These are phyloP conservation scores for Juglanconis juglandina DNA, from an alignment of 2,329 filamentous ascomycete genomes.

Conservation along the genomic window DNA sequence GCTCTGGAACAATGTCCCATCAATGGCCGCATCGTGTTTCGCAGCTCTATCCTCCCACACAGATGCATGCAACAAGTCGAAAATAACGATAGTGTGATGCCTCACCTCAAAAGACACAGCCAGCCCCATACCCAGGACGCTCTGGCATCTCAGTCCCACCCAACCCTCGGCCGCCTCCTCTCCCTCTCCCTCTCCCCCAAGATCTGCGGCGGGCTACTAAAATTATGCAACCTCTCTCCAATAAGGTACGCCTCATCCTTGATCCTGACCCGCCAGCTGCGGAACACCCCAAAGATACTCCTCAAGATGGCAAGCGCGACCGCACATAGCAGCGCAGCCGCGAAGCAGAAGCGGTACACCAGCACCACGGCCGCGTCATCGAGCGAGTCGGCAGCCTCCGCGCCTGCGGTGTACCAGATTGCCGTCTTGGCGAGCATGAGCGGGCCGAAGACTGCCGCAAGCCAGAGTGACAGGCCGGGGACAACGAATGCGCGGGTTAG, in stretches of 20 bases:
- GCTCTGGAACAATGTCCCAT: neutral
- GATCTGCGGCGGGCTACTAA: slow-evolving; percentile 50
- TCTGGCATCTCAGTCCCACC: slow-evolving; percentile 16
- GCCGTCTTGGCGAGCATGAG: slow-evolving; percentile 53
- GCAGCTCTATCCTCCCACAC: neutral
- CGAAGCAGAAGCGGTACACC: slow-evolving; percentile 65
- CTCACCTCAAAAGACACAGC: neutral
- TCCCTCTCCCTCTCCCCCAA: slow-evolving; percentile 14
- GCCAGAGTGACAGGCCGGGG: slow-evolving; percentile 63
- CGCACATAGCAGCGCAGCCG: slow-evolving; percentile 53
- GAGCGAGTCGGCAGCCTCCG: slow-evolving; percentile 17
- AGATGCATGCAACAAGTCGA: neutral
- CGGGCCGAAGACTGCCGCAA: slow-evolving; percentile 62
- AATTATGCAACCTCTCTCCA: slow-evolving; percentile 92
- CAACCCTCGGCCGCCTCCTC: slow-evolving; percentile 15
- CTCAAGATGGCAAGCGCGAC: slow-evolving; percentile 43
- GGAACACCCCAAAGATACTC: slow-evolving; percentile 59
- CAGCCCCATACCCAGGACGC: neutral
- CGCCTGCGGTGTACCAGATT: slow-evolving; percentile 35
- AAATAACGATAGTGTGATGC: neutral
- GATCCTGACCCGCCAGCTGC: slow-evolving; percentile 75
- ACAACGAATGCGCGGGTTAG: slow-evolving; percentile 86
- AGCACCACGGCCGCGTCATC: slow-evolving; percentile 32
- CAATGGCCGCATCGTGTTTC: neutral
- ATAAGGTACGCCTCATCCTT: slow-evolving; percentile 95